Evolutionary conservation across 2,329 filamentous ascomycete genomes (phyloP), one percentile per base, ranked within the genome.

Genomic region (Bisporella sp.): DNA sequence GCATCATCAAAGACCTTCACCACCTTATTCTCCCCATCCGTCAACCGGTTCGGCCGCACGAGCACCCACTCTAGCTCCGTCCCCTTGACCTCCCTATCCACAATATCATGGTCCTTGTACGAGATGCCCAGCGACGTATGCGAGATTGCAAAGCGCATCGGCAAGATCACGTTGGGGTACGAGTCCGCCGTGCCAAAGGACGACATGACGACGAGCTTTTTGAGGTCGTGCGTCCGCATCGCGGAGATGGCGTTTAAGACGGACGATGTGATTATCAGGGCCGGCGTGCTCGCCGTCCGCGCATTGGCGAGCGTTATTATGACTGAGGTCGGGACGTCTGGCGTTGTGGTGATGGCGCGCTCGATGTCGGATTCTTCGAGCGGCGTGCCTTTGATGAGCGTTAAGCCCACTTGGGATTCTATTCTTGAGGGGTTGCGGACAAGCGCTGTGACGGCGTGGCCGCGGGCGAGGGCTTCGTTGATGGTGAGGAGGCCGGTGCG

Each of bases 121-220:
- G 70, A 70, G 40, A 69, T 64, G 21, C 57, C 65, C 71, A 78
- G 76, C 54, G 73, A 71, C 41, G 68, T 71, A 41, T 73, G 62
- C 37, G 59, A 65, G 61, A 80, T 73, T 21, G 77, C 56, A 35
- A 68, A 52, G 31, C 69, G 67, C 53, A 79, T 56, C 2, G 71
- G 58, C 41, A 67, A 69, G 35, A 68, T 62, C 55, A 77, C 62
- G 50, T 71, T 70, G 0, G 52, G 32, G 63, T 67, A 73, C 5
- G 75, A 78, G 39, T 65, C 60, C 1, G 70, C 74, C 6, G 71
- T 68, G 13, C 77, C 77, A 54, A 74, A 72, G 3, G 73, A 70
- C 21, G 73, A 75, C 64, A 79, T 70, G 50, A 76, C 64, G 32
- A 78, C 67, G 6, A 77, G 59, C 51, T 75, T 77, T 2, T 60